Base-by-base conservation (phyloP, 2,329 filamentous ascomycete genomes). In the Talaromyces pinophilus region DNA sequence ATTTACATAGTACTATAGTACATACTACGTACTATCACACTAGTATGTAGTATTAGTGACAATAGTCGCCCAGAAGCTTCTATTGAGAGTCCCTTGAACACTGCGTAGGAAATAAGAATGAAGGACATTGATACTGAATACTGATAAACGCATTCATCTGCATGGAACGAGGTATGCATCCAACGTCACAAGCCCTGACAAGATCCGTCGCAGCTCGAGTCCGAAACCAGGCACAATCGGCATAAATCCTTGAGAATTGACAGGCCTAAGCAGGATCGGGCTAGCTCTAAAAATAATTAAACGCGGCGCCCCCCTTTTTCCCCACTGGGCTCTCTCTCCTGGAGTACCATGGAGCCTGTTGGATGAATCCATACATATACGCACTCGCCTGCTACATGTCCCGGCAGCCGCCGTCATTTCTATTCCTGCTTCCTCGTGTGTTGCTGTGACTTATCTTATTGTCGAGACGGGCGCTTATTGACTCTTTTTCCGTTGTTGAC, bases 181-280 rank as follows among this genome's bases (percentile, higher is more conserved):
- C 25, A 25, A 25, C 10, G 38, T 19, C 48, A 10, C 19, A 48
- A 52, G 28, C 15, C 50, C 50, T 5, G 50, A 57, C 54, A 35
- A 7, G 0, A 6, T 7, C 33, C 33, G 54, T 57, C 33, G 33
- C 54, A 57, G 54, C 33, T 57, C 33, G 11, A 38, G 54, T 57
- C 57, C 57, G 57, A 60, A 60, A 60, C 35, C 57, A 60, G 57
- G 22, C 57, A 60, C 57, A 59, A 59, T 28, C 33, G 19, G 48
- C 48, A 52, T 17, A 10, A 52, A 52, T 52, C 6, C 25, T n/a
- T 38, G 52, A 38, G n/a, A 25, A 35, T 25, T 13, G 30, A 22
- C 33, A 7, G 33, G 52, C 10, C 52, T 35, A 35, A n/a, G 17
- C 17, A 19, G 54, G 30, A 57, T 57, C 54, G 8, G 52, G 30